These are phyloP conservation scores for Prunus mume DNA, from an alignment of 306 rosid genomes.

Conservation along the genomic window DNA sequence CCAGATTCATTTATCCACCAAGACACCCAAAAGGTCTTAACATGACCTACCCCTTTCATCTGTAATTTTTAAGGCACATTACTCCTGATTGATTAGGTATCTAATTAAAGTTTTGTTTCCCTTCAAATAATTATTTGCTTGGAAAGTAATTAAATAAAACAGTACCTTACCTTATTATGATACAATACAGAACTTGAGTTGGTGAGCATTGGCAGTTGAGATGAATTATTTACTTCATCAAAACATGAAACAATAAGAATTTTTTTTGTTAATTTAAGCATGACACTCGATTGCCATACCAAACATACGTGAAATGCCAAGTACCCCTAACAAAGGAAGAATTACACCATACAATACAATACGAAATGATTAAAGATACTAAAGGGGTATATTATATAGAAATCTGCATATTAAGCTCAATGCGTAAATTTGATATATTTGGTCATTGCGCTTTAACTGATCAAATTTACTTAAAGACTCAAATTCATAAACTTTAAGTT, in stretches of 20 bases:
- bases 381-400: no score
- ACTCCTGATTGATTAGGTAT: not conserved
- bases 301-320: constrained; percentile 1
- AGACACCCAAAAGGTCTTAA: not conserved
- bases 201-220: constrained; percentile 2
- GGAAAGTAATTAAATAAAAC: not conserved
- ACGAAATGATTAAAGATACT: not conserved
- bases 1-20: not conserved
- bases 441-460: no score
- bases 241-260: not conserved
- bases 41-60: not conserved
- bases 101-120: not conserved
- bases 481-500: no score
- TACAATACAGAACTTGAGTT: not conserved
- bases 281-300: not conserved
- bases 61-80: constrained; percentile 1
- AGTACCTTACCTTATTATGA: not conserved
- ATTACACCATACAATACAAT: not conserved
- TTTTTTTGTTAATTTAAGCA: not conserved
- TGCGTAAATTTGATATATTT: no score
- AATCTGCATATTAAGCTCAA: no score
- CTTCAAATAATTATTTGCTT: not conserved
- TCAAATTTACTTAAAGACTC: no score
- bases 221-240: not conserved
- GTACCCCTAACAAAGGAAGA: not conserved